phyloP scores from a whole-genome alignment of 192 early-diverging fungal species.

The Backusella psychrophila region DNA sequence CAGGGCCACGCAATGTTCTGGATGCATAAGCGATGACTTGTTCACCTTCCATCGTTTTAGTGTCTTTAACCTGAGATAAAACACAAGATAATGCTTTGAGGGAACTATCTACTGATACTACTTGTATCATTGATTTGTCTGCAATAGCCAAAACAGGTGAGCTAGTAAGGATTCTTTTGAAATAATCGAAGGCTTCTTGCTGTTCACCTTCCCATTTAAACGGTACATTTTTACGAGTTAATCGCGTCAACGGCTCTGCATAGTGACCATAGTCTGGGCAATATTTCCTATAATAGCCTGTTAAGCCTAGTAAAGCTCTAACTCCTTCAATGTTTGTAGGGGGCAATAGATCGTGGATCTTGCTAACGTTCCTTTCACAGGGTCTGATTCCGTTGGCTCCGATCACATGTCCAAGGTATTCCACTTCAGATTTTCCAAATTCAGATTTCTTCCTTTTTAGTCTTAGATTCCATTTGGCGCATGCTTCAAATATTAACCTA shows the following conservation, averaged over 20 bases:
- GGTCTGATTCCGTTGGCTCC: background rate
- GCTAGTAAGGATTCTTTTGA: background rate
- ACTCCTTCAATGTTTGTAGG: conserved; percentile 21
- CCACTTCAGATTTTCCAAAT: background rate
- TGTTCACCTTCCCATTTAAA: conserved; percentile 9
- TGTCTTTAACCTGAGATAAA: background rate
- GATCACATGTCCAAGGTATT: conserved; percentile 19
- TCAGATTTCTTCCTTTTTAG: conserved; percentile 15
- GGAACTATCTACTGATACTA: background rate
- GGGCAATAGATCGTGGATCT: conserved; percentile 8
- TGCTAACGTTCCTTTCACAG: background rate
- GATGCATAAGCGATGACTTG: background rate
- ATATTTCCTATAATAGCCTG: conserved; percentile 38
- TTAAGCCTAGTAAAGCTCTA: conserved; percentile 25
- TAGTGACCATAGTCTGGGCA: conserved; percentile 31
- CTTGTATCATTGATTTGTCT: background rate
- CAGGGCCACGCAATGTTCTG: background rate
- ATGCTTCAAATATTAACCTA: background rate
- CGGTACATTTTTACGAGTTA: conserved; percentile 23
- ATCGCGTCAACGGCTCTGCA: conserved; percentile 10
- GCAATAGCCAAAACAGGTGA: background rate
- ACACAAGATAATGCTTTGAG: background rate
- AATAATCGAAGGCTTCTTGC: conserved; percentile 2
- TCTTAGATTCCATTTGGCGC: background rate
- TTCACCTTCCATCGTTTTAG: background rate